These are phyloP conservation scores for Lindgomyces ingoldianus DNA, from an alignment of 495 filamentous ascomycete genomes.

Conservation along the genomic window DNA sequence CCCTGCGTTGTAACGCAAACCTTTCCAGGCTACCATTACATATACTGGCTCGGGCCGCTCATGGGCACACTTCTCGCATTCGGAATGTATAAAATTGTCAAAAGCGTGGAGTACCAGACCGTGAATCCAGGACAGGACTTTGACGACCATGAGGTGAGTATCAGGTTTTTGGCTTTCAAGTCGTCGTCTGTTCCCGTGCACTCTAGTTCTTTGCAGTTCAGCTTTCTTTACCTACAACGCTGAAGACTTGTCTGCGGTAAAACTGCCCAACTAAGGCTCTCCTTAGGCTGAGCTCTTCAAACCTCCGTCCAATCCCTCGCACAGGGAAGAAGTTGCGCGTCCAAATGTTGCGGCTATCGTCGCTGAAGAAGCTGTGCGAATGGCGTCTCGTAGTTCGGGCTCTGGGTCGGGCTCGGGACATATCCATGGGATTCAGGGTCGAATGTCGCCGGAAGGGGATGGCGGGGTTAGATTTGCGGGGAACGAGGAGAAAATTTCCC, in stretches of 20 bases:
- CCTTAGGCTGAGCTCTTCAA: conserved; percentile 35
- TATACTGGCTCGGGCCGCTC: conserved; percentile 54
- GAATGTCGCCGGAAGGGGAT: background rate
- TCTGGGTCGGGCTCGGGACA: background rate
- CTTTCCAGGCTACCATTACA: conserved; percentile 72
- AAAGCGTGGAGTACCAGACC: conserved; percentile 69
- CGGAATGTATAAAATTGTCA: conserved; percentile 47
- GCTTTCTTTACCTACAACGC: too few species aligned
- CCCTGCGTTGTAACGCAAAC: conserved; percentile 63
- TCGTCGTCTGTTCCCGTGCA: too few species aligned
- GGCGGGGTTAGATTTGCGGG: too few species aligned
- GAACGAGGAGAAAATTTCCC: too few species aligned
- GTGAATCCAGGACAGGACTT: conserved; percentile 76
- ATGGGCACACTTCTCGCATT: conserved; percentile 45
- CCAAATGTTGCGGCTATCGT: conserved; percentile 37
- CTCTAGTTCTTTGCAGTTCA: too few species aligned
- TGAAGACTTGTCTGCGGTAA: too few species aligned
- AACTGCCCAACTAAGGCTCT: too few species aligned
- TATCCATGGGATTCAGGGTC: background rate
- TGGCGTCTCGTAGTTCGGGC: conserved; percentile 14
- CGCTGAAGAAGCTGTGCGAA: conserved; percentile 26
- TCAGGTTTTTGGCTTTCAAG: background rate
- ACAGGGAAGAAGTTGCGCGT: conserved; percentile 25
- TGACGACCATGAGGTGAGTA: conserved; percentile 41
- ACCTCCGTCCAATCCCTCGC: conserved; percentile 20